Evolutionary conservation across 1,139 yeast species (phyloP).

Genomic region (Protomyces arabidopsidicola): DNA sequence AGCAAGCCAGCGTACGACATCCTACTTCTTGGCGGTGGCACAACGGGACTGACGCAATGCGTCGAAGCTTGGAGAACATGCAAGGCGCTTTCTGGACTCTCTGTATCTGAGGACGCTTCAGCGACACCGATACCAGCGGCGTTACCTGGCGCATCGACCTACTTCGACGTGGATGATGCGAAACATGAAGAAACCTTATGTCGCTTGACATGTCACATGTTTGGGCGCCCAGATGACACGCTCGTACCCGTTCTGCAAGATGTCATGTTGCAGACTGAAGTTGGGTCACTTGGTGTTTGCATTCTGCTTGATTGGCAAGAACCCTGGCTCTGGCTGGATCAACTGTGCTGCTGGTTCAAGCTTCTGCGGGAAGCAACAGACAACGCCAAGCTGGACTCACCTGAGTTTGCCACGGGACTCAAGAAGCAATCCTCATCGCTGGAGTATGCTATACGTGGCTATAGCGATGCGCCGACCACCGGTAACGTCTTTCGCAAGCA

Average conservation of each 20-base stretch:
- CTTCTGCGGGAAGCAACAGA: constrained; percentile 24
- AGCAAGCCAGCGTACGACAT: neutral
- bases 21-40: neutral
- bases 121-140: neutral
- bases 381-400: constrained; percentile 1
- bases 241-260: constrained; percentile 23
- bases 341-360: constrained; percentile 26
- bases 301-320: constrained; percentile 33
- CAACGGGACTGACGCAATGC: neutral
- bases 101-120: neutral
- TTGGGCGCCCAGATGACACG: constrained; percentile 31
- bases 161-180: constrained; percentile 38
- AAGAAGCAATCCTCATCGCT: neutral
- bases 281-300: constrained; percentile 24
- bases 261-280: constrained; percentile 1
- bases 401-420: neutral
- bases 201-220: constrained; percentile 40
- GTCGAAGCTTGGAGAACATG: neutral
- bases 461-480: neutral
- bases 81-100: neutral
- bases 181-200: constrained; percentile 39
- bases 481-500: neutral
- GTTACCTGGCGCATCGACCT: constrained; percentile 33
- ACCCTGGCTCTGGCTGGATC: constrained; percentile 32
- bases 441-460: constrained; percentile 13